Percentiles rank a stretch among this genome's conserved stretches.
Evolutionary conservation across 345 rosid species (phyloP).

Genomic region (Aurinia saxatilis): DNA sequence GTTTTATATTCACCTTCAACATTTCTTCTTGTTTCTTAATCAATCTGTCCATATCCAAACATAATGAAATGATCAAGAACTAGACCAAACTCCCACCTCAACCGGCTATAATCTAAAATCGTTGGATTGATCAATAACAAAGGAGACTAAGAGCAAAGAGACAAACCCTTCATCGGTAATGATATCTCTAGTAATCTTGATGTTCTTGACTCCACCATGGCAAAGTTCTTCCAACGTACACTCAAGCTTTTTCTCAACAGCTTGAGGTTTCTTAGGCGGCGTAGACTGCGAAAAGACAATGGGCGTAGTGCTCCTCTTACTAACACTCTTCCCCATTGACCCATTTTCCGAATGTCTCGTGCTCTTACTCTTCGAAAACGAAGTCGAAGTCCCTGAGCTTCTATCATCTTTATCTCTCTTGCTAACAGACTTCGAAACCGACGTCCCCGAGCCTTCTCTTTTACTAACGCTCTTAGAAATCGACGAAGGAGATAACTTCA

Average conservation of each 20-base stretch:
- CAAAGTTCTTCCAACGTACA: constrained; percentile 83
- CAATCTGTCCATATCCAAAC: constrained; percentile 31
- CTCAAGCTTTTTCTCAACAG: constrained; percentile 51
- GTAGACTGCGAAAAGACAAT: constrained; percentile 68
- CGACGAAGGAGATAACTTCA: not conserved
- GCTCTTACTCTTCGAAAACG: constrained; percentile 28
- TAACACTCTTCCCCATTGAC: constrained; percentile 32
- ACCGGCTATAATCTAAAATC: no score
- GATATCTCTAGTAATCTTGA: constrained; percentile 50
- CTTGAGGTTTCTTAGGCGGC: constrained; percentile 48
- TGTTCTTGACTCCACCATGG: constrained; percentile 53
- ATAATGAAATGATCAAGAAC: not conserved
- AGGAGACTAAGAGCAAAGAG: not conserved
- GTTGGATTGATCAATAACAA: not conserved
- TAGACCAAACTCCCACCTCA: not conserved
- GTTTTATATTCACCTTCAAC: constrained; percentile 53
- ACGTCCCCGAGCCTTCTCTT: not conserved
- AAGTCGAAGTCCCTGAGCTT: constrained; percentile 14
- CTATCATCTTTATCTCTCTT: constrained; percentile 18
- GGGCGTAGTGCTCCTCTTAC: constrained; percentile 42
- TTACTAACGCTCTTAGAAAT: not conserved
- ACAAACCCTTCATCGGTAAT: constrained; percentile 56
- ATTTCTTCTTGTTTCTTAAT: constrained; percentile 55
- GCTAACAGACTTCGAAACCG: constrained; percentile 25
- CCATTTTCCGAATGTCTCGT: constrained; percentile 23